phyloP scores from a whole-genome alignment of 2,329 filamentous ascomycete genomes.

The Xylariaceae sp. region DNA sequence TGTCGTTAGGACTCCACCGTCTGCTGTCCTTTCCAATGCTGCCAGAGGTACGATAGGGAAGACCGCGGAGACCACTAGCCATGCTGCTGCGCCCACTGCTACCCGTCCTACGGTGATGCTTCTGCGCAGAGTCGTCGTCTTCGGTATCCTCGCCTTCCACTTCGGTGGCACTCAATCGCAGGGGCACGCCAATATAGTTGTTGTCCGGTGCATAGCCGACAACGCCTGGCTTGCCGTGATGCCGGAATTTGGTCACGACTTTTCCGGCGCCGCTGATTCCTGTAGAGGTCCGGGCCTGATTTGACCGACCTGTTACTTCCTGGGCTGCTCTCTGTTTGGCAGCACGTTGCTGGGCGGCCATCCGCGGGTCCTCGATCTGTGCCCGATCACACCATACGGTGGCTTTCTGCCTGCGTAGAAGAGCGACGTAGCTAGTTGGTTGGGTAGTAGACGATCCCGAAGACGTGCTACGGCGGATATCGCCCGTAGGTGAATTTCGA shows the following conservation, averaged over 20 bases:
- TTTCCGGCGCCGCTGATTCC: conserved; percentile 56
- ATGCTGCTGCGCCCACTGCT: conserved; percentile 71
- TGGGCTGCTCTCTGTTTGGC: conserved; percentile 82
- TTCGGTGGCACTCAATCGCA: conserved; percentile 90
- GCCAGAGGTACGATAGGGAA: conserved; percentile 49
- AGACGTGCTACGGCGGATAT: conserved; percentile 72
- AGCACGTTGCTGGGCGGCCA: conserved; percentile 75
- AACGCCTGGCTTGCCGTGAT: conserved; percentile 74
- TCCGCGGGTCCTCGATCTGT: conserved; percentile 83
- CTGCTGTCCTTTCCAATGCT: conserved; percentile 39
- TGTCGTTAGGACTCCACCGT: conserved; percentile 50
- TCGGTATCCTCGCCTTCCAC: conserved; percentile 84
- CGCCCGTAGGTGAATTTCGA: conserved; percentile 50
- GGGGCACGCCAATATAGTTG: conserved; percentile 76
- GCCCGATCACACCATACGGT: conserved; percentile 97
- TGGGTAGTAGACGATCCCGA: conserved; percentile 62
- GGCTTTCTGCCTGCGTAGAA: conserved; percentile 95
- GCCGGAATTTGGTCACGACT: conserved; percentile 80
- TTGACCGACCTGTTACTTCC: conserved; percentile 65
- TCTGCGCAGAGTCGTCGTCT: conserved; percentile 50
- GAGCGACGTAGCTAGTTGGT: conserved; percentile 79
- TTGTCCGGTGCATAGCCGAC: conserved; percentile 72
- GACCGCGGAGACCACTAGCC: conserved; percentile 45
- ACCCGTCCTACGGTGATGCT: conserved; percentile 64
- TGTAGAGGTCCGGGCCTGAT: conserved; percentile 54